Conservation (phyloP, 2,329 filamentous ascomycete genomes). For the Hypomyces rosellus region DNA sequence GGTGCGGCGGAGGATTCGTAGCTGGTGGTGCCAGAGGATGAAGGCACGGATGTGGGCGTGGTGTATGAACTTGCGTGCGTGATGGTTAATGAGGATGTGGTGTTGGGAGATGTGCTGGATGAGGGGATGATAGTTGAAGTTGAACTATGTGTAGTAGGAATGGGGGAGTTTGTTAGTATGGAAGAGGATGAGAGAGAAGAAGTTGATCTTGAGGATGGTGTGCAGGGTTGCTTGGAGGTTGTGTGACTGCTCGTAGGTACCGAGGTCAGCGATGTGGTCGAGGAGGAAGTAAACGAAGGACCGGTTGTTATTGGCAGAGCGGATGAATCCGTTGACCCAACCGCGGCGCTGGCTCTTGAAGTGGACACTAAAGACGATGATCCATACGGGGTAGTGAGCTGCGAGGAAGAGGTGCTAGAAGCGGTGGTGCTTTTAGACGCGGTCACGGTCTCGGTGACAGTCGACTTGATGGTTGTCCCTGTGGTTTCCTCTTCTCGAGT, state of each 20-base stretch:
- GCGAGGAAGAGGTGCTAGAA: neutral
- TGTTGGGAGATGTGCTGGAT: neutral
- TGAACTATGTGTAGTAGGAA: neutral
- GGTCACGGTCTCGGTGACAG: constrained; percentile 8
- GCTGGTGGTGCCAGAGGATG: neutral
- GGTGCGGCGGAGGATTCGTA: neutral
- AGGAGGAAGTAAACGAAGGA: neutral
- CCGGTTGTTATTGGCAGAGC: constrained; percentile 1
- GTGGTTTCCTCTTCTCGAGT: constrained; percentile 1
- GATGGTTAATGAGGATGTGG: neutral
- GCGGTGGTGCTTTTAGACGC: neutral
- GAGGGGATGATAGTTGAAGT: neutral
- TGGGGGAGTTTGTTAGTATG: neutral
- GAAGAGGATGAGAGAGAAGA: neutral
- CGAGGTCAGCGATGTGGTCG: neutral
- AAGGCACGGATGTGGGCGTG: neutral
- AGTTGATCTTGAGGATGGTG: neutral
- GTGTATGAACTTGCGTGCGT: neutral
- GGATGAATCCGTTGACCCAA: constrained; percentile 1
- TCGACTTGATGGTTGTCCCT: neutral
- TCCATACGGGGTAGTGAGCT: neutral
- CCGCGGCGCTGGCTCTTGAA: neutral
- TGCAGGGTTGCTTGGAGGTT: neutral
- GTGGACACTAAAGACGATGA: neutral
- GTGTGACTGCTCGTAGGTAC: neutral